These are phyloP conservation scores for Candida boleticola DNA, from an alignment of 805 yeast species.

Conservation along the genomic window DNA sequence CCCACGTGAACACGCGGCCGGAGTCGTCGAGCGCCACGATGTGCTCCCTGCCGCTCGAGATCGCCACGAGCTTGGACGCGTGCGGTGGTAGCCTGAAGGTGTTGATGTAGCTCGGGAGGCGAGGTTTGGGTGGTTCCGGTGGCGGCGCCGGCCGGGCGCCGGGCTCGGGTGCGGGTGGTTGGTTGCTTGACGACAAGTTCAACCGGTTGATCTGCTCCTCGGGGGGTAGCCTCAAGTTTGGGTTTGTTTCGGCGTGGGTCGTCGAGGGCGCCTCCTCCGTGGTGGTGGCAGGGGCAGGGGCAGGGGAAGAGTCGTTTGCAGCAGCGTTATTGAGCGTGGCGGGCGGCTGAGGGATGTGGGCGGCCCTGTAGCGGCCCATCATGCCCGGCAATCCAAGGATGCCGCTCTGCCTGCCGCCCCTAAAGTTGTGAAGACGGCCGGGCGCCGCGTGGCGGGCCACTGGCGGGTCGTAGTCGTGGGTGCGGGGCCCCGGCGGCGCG, in stretches of 20 bases:
- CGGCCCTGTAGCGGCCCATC: background rate
- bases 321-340: background rate
- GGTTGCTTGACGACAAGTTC: background rate
- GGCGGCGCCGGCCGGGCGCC: background rate
- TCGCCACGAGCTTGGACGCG: slow-evolving; percentile 38
- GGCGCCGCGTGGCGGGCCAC: slow-evolving; percentile 2
- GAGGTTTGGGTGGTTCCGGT: background rate
- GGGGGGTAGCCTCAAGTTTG: slow-evolving; percentile 23
- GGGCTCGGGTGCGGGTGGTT: background rate
- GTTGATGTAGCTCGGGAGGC: slow-evolving; percentile 22
- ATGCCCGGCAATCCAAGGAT: background rate
- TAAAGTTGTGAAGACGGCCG: background rate
- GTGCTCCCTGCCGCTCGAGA: slow-evolving; percentile 65
- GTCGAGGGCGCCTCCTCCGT: background rate
- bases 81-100: slow-evolving; percentile 17
- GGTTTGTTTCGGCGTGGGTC: slow-evolving; percentile 10
- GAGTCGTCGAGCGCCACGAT: slow-evolving; percentile 55
- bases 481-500: slow-evolving; percentile 30
- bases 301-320: background rate
- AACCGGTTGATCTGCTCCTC: slow-evolving; percentile 10
- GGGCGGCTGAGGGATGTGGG: background rate
- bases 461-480: slow-evolving; percentile 16
- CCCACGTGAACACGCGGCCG: slow-evolving; percentile 62
- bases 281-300: background rate
- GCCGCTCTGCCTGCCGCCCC: background rate